Conservation (phyloP, 1,139 yeast species). For the Zygotorulaspora mrakii region DNA sequence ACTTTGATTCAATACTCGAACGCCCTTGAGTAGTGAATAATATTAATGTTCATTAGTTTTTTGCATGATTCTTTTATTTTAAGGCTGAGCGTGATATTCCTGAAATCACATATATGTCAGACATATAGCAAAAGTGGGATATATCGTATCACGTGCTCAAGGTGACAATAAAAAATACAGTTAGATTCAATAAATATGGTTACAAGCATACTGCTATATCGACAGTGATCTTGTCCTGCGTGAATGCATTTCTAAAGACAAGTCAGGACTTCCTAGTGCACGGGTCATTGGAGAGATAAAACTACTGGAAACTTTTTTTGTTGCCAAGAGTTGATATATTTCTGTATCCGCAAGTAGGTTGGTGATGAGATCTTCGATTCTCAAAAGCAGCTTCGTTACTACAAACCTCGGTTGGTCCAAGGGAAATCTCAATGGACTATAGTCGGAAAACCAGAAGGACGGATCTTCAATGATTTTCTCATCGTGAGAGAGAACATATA, state of each 20-base stretch:
- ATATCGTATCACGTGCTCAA: no score
- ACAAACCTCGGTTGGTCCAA: slow-evolving; percentile 64
- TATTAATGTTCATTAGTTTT: no score
- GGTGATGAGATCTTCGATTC: slow-evolving; percentile 20
- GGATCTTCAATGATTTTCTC: slow-evolving; percentile 30
- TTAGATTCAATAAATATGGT: no score
- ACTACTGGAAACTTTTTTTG: not conserved
- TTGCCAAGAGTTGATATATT: not conserved
- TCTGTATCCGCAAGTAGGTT: slow-evolving; percentile 4
- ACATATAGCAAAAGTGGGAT: no score
- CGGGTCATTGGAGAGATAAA: not conserved
- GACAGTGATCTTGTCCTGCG: not conserved
- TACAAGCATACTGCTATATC: not conserved
- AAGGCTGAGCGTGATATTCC: no score
- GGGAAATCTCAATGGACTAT: slow-evolving; percentile 65
- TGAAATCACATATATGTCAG: no score
- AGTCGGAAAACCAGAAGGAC: slow-evolving; percentile 53
- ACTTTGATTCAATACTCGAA: no score
- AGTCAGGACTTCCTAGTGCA: not conserved
- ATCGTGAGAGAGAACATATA: slow-evolving; percentile 34
- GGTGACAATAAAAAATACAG: no score
- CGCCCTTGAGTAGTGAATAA: no score
- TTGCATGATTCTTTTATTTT: no score
- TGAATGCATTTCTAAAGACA: not conserved
- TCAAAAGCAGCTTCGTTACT: slow-evolving; percentile 36